A percentile compares a stretch with the other conserved stretches of the same genome.
These are phyloP conservation scores for Triticum dicoccoides DNA, from an alignment of 176 grass and related monocot species.

Conservation along the genomic window DNA sequence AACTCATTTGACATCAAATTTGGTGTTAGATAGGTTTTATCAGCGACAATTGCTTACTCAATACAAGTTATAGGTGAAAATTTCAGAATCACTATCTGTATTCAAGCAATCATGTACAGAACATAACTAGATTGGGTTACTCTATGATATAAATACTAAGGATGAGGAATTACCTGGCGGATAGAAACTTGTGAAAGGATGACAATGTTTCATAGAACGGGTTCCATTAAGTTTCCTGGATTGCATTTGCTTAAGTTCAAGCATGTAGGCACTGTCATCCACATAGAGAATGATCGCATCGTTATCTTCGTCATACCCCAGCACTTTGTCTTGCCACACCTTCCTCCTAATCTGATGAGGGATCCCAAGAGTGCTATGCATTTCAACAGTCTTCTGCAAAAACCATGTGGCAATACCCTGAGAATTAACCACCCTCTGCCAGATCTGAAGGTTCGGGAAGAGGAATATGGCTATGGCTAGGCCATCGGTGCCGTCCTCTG, in stretches of 20 bases:
- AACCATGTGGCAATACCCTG: neutral
- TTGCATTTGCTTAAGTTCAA: neutral
- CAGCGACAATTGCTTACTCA: neutral
- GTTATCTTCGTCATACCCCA: neutral
- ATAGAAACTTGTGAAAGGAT: neutral
- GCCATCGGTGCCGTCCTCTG: neutral
- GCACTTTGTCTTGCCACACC: neutral
- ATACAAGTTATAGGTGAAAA: neutral
- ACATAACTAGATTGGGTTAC: neutral
- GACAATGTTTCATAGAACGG: neutral
- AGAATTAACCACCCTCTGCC: neutral
- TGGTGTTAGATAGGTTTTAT: neutral
- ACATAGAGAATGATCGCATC: neutral
- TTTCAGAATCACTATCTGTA: neutral
- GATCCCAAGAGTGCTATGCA: neutral
- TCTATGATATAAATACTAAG: neutral
- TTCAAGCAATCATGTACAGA: neutral
- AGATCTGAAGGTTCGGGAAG: neutral
- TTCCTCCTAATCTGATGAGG: neutral
- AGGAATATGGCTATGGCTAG: neutral
- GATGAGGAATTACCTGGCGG: neutral
- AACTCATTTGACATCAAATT: neutral
- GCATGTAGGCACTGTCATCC: neutral
- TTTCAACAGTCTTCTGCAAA: neutral
- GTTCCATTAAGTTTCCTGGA: neutral